Evolutionary conservation across 2,329 filamentous ascomycete genomes (phyloP).

Genomic region (Ophiostoma ips): DNA sequence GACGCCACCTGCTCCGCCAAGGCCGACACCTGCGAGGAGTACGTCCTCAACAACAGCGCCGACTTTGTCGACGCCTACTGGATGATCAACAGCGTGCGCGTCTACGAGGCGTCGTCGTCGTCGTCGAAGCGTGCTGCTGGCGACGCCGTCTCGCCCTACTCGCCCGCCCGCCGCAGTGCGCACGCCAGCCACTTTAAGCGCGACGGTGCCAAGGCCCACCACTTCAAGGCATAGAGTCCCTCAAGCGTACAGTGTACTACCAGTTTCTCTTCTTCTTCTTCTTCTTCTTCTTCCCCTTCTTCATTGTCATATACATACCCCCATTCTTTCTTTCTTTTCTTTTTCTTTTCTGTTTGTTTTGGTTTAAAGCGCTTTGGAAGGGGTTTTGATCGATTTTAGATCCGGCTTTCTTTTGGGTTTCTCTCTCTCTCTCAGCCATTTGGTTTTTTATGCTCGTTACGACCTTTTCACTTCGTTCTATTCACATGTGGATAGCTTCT

Average conservation of each 20-base stretch:
- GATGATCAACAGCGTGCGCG: conserved; percentile 57
- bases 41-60: conserved; percentile 54
- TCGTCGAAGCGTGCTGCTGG: conserved; percentile 4
- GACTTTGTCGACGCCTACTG: conserved; percentile 65
- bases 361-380: not conserved
- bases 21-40: conserved; percentile 54
- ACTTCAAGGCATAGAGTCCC: conserved; percentile 7
- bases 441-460: not conserved
- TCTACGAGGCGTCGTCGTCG: conserved; percentile 32
- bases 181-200: not conserved
- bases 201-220: conserved; percentile 1
- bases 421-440: not conserved
- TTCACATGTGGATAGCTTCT: not conserved
- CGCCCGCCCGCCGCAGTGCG: not conserved
- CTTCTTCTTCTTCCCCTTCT: no score
- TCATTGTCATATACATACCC: not conserved
- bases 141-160: not conserved
- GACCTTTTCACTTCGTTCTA: not conserved
- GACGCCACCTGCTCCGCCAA: conserved; percentile 44
- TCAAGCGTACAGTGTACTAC: not conserved
- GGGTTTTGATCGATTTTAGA: not conserved
- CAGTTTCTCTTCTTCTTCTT: not conserved
- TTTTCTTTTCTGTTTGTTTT: not conserved
- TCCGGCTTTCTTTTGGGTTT: not conserved
- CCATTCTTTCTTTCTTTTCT: not conserved